These are phyloP conservation scores for Melaleuca quinquenervia DNA, from an alignment of 345 rosid species.

Conservation along the genomic window DNA sequence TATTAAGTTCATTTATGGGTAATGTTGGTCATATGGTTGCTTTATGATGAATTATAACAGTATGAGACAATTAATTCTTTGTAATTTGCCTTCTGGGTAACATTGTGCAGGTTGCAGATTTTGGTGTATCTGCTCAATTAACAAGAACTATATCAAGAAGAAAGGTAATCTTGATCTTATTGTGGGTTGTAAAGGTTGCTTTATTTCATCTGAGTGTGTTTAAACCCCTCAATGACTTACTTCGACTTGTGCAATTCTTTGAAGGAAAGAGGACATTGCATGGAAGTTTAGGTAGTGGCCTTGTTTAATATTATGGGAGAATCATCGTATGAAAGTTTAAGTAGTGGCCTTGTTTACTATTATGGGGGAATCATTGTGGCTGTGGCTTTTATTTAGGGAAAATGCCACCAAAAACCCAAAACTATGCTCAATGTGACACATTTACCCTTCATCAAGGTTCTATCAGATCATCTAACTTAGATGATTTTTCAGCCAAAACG, in stretches of 20 bases:
- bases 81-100: neutral
- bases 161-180: slow-evolving; percentile 49
- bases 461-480: too few species aligned
- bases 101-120: slow-evolving; percentile 84
- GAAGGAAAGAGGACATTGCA: neutral
- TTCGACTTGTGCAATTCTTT: neutral
- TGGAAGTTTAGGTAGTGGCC: neutral
- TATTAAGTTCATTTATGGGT: neutral
- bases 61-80: neutral
- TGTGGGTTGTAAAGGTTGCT: neutral
- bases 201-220: neutral
- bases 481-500: too few species aligned
- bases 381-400: neutral
- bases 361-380: neutral
- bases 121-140: slow-evolving; percentile 98
- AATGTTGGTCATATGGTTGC: neutral
- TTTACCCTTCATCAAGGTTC: too few species aligned
- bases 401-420: too few species aligned
- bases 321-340: neutral
- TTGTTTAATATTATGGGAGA: neutral
- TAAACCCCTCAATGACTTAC: neutral
- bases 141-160: slow-evolving; percentile 98
- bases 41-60: neutral
- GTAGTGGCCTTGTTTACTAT: neutral
- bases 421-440: too few species aligned